Evolutionary conservation across 2,329 filamentous ascomycete species (phyloP).

Genomic region (Xylariaceae sp.): DNA sequence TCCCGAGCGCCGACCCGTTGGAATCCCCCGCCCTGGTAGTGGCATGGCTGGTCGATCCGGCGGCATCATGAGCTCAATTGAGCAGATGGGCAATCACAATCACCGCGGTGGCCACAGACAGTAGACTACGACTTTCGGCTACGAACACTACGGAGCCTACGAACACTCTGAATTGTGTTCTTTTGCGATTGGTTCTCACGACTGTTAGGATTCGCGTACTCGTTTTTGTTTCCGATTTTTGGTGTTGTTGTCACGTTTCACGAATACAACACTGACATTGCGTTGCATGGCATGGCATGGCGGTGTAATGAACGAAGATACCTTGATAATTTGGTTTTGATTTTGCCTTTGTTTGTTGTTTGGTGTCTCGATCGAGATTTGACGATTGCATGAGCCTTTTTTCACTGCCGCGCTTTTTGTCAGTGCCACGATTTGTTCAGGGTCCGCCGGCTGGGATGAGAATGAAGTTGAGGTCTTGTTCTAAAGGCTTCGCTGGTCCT

Average conservation of each 20-base stretch:
- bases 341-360: slow-evolving; percentile 4
- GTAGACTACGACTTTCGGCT: not conserved
- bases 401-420: too few species aligned
- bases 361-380: slow-evolving; percentile 14
- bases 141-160: too few species aligned
- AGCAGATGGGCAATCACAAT: slow-evolving; percentile 74
- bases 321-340: slow-evolving; percentile 1
- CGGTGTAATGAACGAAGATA: slow-evolving; percentile 5
- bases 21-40: slow-evolving; percentile 50
- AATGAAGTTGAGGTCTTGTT: too few species aligned
- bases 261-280: too few species aligned
- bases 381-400: slow-evolving; percentile 8
- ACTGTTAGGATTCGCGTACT: not conserved
- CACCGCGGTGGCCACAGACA: slow-evolving; percentile 34
- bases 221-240: slow-evolving; percentile 5
- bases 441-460: too few species aligned
- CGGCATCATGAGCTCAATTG: slow-evolving; percentile 80
- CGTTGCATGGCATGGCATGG: slow-evolving; percentile 7
- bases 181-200: too few species aligned
- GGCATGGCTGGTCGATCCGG: slow-evolving; percentile 57
- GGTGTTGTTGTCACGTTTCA: not conserved
- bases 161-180: too few species aligned
- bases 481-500: too few species aligned
- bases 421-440: too few species aligned
- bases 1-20: slow-evolving; percentile 38